These are phyloP conservation scores for Penicillium sp. DNA, from an alignment of 2,329 filamentous ascomycete species.

Conservation along the genomic window DNA sequence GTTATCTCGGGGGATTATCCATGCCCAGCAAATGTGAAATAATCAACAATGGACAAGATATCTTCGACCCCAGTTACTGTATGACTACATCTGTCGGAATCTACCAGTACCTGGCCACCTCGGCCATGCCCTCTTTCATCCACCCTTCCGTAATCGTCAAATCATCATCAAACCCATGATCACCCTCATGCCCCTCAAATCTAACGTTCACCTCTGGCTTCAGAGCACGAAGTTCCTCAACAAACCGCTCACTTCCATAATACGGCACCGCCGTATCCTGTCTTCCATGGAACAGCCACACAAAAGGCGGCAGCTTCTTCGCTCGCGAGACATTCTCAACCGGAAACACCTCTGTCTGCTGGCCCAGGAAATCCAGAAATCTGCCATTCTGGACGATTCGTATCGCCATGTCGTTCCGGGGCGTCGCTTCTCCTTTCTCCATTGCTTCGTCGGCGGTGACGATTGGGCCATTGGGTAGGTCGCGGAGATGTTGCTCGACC, in stretches of 20 bases:
- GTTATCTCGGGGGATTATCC: neutral
- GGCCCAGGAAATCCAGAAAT: conserved; percentile 9
- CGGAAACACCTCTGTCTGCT: conserved; percentile 7
- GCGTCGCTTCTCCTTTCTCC: neutral
- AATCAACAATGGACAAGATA: neutral
- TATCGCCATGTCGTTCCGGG: conserved; percentile 2
- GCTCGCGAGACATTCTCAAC: conserved; percentile 8
- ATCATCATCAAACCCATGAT: conserved; percentile 3
- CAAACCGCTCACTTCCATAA: neutral
- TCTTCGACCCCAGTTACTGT: neutral
- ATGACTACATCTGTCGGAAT: neutral
- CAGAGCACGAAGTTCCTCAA: conserved; percentile 1
- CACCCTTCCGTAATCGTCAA: neutral
- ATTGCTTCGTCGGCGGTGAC: conserved; percentile 6
- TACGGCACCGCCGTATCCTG: conserved; percentile 11
- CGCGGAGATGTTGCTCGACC: conserved; percentile 7
- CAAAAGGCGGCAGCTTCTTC: neutral
- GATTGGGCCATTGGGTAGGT: neutral
- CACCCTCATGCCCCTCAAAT: conserved; percentile 2
- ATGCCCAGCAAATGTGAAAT: too few relatives aligned
- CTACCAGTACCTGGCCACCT: conserved; percentile 1
- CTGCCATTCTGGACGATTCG: conserved; percentile 10
- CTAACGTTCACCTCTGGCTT: conserved; percentile 6
- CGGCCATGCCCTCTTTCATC: neutral
- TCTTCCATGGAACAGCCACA: conserved; percentile 11